Evolutionary conservation across 768 basidiomycete species (phyloP).

Genomic region (Pleurotus giganteus): DNA sequence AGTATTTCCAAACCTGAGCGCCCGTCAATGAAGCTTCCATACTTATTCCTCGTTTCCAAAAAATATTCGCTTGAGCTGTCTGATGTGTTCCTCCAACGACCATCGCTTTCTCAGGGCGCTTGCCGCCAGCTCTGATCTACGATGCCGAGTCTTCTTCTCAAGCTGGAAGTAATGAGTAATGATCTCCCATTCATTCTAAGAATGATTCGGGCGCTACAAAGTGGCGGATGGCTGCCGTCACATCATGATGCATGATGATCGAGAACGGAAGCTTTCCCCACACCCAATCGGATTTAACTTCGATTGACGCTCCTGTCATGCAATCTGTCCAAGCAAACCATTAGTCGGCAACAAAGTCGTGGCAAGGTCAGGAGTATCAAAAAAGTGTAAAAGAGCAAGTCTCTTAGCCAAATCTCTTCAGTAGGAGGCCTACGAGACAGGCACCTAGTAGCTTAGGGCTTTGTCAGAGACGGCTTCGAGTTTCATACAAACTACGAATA

Average conservation of each 20-base stretch:
- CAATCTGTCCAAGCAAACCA: not conserved
- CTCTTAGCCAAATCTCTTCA: no score
- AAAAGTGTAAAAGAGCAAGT: no score
- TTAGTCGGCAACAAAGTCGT: not conserved
- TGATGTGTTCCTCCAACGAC: not conserved
- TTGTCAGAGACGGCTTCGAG: no score
- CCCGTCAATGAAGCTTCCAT: not conserved
- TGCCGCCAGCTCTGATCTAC: not conserved
- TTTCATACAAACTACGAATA: no score
- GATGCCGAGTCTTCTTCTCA: not conserved
- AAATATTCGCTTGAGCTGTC: no score
- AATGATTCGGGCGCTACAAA: not conserved
- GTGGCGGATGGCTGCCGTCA: not conserved
- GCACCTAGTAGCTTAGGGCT: no score
- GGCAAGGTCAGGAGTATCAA: not conserved
- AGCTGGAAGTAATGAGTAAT: conserved; percentile 6
- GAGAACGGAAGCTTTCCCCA: conserved; percentile 9
- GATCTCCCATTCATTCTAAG: not conserved
- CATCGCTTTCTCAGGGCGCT: not conserved
- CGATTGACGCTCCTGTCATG: not conserved
- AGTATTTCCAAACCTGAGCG: not conserved
- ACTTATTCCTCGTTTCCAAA: not conserved
- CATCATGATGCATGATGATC: conserved; percentile 7
- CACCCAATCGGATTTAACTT: conserved; percentile 10
- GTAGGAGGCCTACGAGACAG: no score